phyloP scores from a whole-genome alignment of 2,329 filamentous ascomycete species.

The Trichothecium sympodiale region DNA sequence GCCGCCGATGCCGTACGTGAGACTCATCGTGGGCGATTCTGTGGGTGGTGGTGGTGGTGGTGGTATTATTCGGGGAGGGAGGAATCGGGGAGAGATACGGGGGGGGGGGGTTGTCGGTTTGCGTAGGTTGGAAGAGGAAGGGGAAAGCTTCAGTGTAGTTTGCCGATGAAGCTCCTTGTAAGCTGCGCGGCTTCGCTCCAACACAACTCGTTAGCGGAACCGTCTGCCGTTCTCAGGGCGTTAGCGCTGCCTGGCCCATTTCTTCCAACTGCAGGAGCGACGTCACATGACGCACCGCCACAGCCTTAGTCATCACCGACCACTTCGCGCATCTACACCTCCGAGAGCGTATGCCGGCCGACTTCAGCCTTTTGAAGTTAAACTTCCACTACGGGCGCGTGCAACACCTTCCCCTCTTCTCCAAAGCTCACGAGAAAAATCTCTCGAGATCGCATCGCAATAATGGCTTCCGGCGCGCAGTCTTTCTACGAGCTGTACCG shows the following conservation, averaged over 20 bases:
- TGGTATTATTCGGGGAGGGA: neutral
- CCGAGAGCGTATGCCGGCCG: too few relatives aligned
- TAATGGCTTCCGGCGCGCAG: slow-evolving; percentile 39
- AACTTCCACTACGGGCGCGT: too few relatives aligned
- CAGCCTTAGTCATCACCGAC: too few relatives aligned
- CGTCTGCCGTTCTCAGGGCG: too few relatives aligned
- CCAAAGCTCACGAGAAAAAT: too few relatives aligned
- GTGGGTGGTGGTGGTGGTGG: neutral
- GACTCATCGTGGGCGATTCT: slow-evolving; percentile 47
- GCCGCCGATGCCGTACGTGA: slow-evolving; percentile 59
- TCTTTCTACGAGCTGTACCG: slow-evolving; percentile 92
- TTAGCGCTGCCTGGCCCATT: too few relatives aligned
- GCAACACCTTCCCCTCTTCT: too few relatives aligned
- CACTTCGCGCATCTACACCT: too few relatives aligned
- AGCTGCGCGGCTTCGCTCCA: slow-evolving; percentile 7
- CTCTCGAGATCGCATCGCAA: slow-evolving; percentile 6
- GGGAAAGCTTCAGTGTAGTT: neutral
- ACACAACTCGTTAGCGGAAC: too few relatives aligned
- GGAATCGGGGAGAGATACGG: neutral
- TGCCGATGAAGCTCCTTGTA: slow-evolving; percentile 6
- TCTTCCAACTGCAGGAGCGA: slow-evolving; percentile 1
- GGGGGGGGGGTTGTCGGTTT: neutral
- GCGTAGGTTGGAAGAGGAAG: neutral
- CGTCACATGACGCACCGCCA: slow-evolving; percentile 6
- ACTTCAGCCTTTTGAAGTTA: neutral